Evolutionary conservation across 139 green algal species (phyloP), one percentile per base, ranked within the genome.

Genomic region (Edaphochlamys debaryana): DNA sequence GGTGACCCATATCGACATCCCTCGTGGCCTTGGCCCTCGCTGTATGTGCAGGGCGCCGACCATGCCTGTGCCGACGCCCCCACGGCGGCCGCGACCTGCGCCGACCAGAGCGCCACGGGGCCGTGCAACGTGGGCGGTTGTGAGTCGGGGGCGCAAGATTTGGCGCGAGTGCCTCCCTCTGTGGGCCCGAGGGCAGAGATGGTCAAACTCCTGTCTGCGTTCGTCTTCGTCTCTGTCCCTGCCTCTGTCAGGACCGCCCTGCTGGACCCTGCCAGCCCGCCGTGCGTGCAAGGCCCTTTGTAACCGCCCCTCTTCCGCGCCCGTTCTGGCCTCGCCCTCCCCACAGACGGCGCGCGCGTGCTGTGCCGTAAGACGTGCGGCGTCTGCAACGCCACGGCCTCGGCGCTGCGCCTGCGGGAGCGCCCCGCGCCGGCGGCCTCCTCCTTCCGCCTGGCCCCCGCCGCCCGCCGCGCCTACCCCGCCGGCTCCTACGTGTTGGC

Each of bases 341-440:
- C n/a, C n/a, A n/a, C 67, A 79, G 79, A 63, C 36, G 50, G 29
- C 1, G 48, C 79, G 6, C 37, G 36, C 3, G 79, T 84, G 37
- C 66, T 77, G 32, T 77, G 67, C 50, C 67, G 79, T 8, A 48
- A 76, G 38, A 38, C 52, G 25, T 82, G 79, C 79, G 30, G 30
- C 67, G 13, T 8, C n/a, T 84, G 79, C 67, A 78, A 77, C 29
- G 50, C 27, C 32, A 69, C 52, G 19, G 48, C 19, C 0, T 45
- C 62, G 3, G 54, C 79, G 52, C 79, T 85, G 79, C 79, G 79
- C 3, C 56, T 85, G 37, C 52, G 56, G 56, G 68, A 81, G 75
- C 75, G 60, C 5, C 75, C 75, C n/a, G n/a, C 36, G 25, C n/a
- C 66, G 41, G 54, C 67, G 2, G 67, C 79, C 6, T 48, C 34